Base-by-base conservation (phyloP, 2,329 filamentous ascomycete species). In the Trichoderma aggressivum region DNA sequence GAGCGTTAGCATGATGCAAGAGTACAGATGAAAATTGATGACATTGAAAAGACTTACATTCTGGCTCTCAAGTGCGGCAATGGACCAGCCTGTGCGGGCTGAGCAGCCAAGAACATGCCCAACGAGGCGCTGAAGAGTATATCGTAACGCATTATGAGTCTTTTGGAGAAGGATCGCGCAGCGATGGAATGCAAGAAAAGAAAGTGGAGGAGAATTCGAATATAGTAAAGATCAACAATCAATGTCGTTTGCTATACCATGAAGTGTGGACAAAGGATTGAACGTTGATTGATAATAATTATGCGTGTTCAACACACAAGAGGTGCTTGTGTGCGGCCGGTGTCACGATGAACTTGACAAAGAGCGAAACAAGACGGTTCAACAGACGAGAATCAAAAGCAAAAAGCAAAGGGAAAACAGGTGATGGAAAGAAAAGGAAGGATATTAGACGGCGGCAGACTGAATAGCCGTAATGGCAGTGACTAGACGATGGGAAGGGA, bases 1-100 rank as follows among this genome's bases (percentile, higher is more conserved):
- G 10, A 21, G 28, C 66, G 55, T 77, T 60, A 75, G 74, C 6
- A 12, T 43, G 50, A 4, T 16, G 12, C 11, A 21, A 50, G 6
- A 47, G 11, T 16, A 26, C 7, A n/a, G 39, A 11, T 21, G 34
- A 43, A 43, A 10, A 11, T 4, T 10, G 16, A n/a, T 10, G 7
- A 5, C 12, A 12, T 12, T 21, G 6, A 21, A 58, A 30, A 36
- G 4, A 74, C 78, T 66, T 73, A 81, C 80, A 78, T 71, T 74
- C 74, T 78, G 74, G 74, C 74, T 74, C 75, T 77, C 78, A 79
- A 77, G 67, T 75, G 76, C 2, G 53, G 64, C 36, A 80, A 74
- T 78, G 79, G 82, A 74, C 80, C 80, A 74, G 80, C 80, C 78
- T 79, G 75, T 28, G 75, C 75, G 70, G 73, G 77, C 72, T 78